Percentiles rank a stretch among this genome's conserved stretches.
These are phyloP conservation scores for Geoglossum cookeanum DNA, from an alignment of 2,329 filamentous ascomycete genomes.

Conservation along the genomic window DNA sequence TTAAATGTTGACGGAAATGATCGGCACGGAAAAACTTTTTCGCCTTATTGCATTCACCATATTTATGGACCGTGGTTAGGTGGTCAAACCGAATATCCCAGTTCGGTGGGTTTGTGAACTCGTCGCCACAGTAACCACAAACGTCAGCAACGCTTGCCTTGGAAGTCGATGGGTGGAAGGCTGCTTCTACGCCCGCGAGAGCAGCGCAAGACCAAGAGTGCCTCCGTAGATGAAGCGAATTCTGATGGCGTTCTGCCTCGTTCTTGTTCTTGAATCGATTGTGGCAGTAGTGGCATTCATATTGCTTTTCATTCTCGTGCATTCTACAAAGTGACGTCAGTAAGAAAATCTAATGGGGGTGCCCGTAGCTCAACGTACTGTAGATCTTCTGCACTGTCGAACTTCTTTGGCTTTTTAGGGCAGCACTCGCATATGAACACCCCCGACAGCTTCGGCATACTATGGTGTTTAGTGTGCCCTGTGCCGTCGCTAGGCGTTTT, in stretches of 20 bases:
- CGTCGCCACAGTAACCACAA: slow-evolving; percentile 90
- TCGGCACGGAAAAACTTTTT: slow-evolving; percentile 98
- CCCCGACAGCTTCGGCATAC: slow-evolving; percentile 33
- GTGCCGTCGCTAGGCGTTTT: slow-evolving; percentile 28
- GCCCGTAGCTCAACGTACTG: slow-evolving; percentile 37
- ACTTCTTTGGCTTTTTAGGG: slow-evolving; percentile 92
- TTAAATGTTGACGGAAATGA: slow-evolving; percentile 94
- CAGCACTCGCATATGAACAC: slow-evolving; percentile 78
- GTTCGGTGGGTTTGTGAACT: slow-evolving; percentile 72
- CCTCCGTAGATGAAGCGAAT: slow-evolving; percentile 75
- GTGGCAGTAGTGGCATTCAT: slow-evolving; percentile 77
- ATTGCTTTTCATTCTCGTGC: slow-evolving; percentile 91
- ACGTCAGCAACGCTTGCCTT: slow-evolving; percentile 46
- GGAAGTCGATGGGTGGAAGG: slow-evolving; percentile 67
- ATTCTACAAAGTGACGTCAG: slow-evolving; percentile 30
- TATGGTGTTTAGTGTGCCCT: slow-evolving; percentile 23
- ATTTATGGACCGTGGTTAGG: slow-evolving; percentile 83
- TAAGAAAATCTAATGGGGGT: slow-evolving; percentile 4
- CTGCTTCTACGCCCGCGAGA: slow-evolving; percentile 50
- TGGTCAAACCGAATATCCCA: slow-evolving; percentile 79
- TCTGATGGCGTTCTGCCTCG: slow-evolving; percentile 89
- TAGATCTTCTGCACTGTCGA: slow-evolving; percentile 66
- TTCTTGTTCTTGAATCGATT: slow-evolving; percentile 99
- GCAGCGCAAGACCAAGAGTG: slow-evolving; percentile 97
- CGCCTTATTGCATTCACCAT: slow-evolving; percentile 89